Percentiles rank a stretch among this genome's conserved stretches.
These are phyloP conservation scores for Panicum hallii DNA, from an alignment of 202 grass and related monocot species.

Conservation along the genomic window DNA sequence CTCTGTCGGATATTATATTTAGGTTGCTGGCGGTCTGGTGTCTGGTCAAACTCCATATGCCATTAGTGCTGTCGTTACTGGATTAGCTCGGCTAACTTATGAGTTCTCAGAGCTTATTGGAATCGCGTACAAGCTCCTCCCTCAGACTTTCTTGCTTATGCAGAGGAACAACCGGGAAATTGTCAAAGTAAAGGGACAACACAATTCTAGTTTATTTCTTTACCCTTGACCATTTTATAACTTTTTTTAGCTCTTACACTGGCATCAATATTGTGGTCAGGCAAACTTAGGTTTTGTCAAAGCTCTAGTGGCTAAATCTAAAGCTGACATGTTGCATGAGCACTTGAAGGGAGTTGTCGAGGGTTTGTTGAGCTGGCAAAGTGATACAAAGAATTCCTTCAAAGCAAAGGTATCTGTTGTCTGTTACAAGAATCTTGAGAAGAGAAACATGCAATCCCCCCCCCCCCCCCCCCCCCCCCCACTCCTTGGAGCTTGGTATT, in stretches of 20 bases:
- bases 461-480: too few relatives aligned
- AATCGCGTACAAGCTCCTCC: conserved; percentile 82
- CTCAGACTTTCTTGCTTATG: conserved; percentile 81
- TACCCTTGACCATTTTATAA: background rate
- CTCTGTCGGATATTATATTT: conserved; percentile 36
- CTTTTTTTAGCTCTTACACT: conserved; percentile 20
- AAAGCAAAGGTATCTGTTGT: conserved; percentile 78
- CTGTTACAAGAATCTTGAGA: background rate
- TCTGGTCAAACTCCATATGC: conserved; percentile 79
- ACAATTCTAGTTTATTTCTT: conserved; percentile 26
- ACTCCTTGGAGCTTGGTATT: conserved; percentile 28
- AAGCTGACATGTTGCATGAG: conserved; percentile 72
- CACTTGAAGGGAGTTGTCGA: conserved; percentile 84
- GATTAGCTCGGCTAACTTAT: conserved; percentile 91
- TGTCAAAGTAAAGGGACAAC: conserved; percentile 63
- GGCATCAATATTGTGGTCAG: conserved; percentile 47
- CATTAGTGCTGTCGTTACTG: conserved; percentile 88
- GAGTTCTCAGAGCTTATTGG: conserved; percentile 92
- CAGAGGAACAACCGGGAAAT: conserved; percentile 92
- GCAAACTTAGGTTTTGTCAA: conserved; percentile 96
- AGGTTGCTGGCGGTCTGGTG: conserved; percentile 80
- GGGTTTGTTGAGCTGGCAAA: conserved; percentile 76
- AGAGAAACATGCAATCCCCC: background rate
- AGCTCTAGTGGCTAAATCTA: conserved; percentile 88
- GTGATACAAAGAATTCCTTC: conserved; percentile 81